Evolutionary conservation across 495 filamentous ascomycete species (phyloP), one percentile per base, ranked within the genome.

Genomic region (Copromyces sp.): DNA sequence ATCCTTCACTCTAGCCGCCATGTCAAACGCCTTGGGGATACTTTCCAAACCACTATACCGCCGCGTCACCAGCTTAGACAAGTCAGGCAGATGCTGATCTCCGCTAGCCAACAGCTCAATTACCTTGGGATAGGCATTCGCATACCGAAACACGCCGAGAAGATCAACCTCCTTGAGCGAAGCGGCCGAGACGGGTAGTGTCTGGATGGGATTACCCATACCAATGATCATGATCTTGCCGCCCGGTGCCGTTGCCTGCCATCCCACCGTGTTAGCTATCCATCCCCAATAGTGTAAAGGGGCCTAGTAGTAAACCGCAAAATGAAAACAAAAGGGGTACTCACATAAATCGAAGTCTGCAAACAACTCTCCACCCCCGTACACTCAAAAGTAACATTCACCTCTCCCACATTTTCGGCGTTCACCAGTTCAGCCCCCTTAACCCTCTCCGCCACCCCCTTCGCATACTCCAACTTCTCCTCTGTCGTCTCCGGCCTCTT

Each of bases 131-230:
- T 98, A 98, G 0, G 92, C 91, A 71, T 93, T 91, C 69, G 92
- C 93, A 74, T 98, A 98, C 39, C 95, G 86, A 80, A 98, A 98
- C 3, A 95, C 91, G 17, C 95, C 95, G 14, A 96, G 86, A 9
- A 98, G 87, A 82, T 98, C 95, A 11, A 98, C 90, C 82, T 98
- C 95, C n/a, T 93, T 88, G 37, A 96, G 84, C 6, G 93, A 91
- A 0, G 95, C 95, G 0, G 92, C 91, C 8, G 91, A 93, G 70
- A 97, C 88, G 4, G 94, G 94, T 4, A 97, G 83, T 0, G 92
- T 96, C 81, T 96, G 92, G 65, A 96, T 86, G 2, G 95, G 94
- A 61, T 87, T 92, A 29, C 95, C 95, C 94, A 98, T 97, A n/a
- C 95, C 95, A 70, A 98, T 92, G 71, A 97, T 86, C 82, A 97